These are phyloP conservation scores for Penicillium digitatum DNA, from an alignment of 2,329 filamentous ascomycete species.

Conservation along the genomic window DNA sequence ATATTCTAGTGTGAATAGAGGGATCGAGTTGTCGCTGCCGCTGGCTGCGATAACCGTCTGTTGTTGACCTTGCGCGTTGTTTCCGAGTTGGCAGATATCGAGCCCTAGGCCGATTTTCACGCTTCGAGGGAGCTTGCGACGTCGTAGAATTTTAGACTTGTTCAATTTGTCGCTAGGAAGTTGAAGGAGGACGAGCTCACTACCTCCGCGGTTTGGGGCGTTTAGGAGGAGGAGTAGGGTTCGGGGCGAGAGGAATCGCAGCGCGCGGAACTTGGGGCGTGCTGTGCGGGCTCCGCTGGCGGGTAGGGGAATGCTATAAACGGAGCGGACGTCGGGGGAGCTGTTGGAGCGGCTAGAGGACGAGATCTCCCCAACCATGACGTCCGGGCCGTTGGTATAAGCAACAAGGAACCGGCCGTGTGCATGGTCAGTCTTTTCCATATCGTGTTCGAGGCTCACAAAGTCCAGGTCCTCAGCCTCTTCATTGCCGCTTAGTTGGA, in stretches of 20 bases:
- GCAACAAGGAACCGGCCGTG: conserved; percentile 61
- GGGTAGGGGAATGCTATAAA: conserved; percentile 43
- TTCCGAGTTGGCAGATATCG: conserved; percentile 67
- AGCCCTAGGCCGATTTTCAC: conserved; percentile 74
- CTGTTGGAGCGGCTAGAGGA: conserved; percentile 47
- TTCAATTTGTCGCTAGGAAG: conserved; percentile 15
- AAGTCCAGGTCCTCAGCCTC: conserved; percentile 51
- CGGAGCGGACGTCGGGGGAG: conserved; percentile 30
- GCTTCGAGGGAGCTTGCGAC: conserved; percentile 60
- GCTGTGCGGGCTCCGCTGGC: conserved; percentile 29
- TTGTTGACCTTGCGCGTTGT: conserved; percentile 57
- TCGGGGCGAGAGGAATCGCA: conserved; percentile 54
- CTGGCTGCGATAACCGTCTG: conserved; percentile 80
- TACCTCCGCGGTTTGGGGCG: conserved; percentile 51
- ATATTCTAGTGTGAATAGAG: conserved; percentile 73
- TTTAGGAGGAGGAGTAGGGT: conserved; percentile 56
- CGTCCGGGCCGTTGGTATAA: conserved; percentile 72
- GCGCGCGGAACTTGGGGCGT: conserved; percentile 52
- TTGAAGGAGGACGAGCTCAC: conserved; percentile 52
- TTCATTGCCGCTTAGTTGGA: conserved; percentile 48
- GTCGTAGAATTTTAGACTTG: conserved; percentile 47
- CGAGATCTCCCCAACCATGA: conserved; percentile 63
- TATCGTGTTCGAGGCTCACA: conserved; percentile 27
- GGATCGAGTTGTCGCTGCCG: conserved; percentile 73
- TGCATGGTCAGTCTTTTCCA: conserved; percentile 11